Conservation (phyloP, 805 yeast species). For the Tetrapisispora namnaoensis region DNA sequence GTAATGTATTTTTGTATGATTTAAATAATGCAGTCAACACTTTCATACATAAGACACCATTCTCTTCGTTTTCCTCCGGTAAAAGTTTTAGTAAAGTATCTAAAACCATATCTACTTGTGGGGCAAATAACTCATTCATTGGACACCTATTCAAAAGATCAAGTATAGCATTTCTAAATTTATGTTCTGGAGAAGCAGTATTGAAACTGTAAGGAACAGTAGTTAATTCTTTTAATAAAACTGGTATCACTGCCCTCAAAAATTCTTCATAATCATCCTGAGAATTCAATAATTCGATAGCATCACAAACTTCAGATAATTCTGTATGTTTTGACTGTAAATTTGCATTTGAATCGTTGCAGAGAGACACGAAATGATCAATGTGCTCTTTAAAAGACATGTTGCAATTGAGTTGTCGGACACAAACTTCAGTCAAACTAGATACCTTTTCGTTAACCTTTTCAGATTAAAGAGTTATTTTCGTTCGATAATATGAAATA, state of each 20-base stretch:
- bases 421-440: not conserved
- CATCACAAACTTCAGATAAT: slow-evolving; percentile 75
- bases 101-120: slow-evolving; percentile 52
- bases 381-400: slow-evolving; percentile 41
- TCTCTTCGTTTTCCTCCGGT: slow-evolving; percentile 82
- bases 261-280: slow-evolving; percentile 75
- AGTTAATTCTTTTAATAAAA: slow-evolving; percentile 52
- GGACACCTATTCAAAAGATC: slow-evolving; percentile 76
- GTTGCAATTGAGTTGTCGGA: not conserved
- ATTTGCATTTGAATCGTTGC: slow-evolving; percentile 46
- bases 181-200: slow-evolving; percentile 60
- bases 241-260: slow-evolving; percentile 58
- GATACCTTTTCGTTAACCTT: not conserved
- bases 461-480: not conserved
- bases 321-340: slow-evolving; percentile 53
- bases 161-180: slow-evolving; percentile 62
- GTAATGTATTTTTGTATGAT: slow-evolving; percentile 58
- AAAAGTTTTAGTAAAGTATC: slow-evolving; percentile 49
- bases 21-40: slow-evolving; percentile 78
- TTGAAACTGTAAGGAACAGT: slow-evolving; percentile 65
- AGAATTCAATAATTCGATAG: slow-evolving; percentile 74
- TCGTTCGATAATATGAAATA: no score
- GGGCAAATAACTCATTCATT: slow-evolving; percentile 71
- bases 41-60: slow-evolving; percentile 86
- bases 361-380: slow-evolving; percentile 56